These are phyloP conservation scores for Decorospora gaudefroyi DNA, from an alignment of 2,329 filamentous ascomycete species.

Conservation along the genomic window DNA sequence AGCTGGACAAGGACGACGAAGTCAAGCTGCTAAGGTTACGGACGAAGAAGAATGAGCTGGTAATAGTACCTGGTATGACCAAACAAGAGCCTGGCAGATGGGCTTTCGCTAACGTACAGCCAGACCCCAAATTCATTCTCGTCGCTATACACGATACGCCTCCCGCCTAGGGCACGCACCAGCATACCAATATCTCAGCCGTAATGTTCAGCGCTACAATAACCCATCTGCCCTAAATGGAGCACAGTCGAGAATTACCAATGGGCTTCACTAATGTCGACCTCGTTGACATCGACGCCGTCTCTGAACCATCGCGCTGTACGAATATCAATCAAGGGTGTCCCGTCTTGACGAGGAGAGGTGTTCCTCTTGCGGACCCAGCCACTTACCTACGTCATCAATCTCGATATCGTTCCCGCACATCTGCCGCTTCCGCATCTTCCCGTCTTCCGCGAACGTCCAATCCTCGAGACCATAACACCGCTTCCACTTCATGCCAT, in stretches of 20 bases:
- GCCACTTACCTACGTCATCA: conserved; percentile 49
- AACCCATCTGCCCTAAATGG: conserved; percentile 21
- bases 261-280: conserved; percentile 68
- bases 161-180: conserved; percentile 57
- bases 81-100: neutral
- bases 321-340: conserved; percentile 11
- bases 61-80: conserved; percentile 69
- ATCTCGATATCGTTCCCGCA: conserved; percentile 74
- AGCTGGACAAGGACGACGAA: conserved; percentile 77
- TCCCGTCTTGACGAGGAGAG: neutral
- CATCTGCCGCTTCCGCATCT: conserved; percentile 77
- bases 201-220: conserved; percentile 33
- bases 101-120: conserved; percentile 18
- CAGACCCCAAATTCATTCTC: conserved; percentile 74
- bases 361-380: too few species aligned
- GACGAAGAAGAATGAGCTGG: conserved; percentile 83
- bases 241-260: conserved; percentile 53
- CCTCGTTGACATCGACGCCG: conserved; percentile 69
- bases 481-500: conserved; percentile 68
- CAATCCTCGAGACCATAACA: conserved; percentile 83
- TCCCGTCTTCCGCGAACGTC: conserved; percentile 71
- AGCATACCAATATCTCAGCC: too few species aligned
- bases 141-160: conserved; percentile 83
- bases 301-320: conserved; percentile 70
- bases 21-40: conserved; percentile 74